Conservation (phyloP, 192 early-diverging fungal genomes). For the Coemansia umbellata region DNA sequence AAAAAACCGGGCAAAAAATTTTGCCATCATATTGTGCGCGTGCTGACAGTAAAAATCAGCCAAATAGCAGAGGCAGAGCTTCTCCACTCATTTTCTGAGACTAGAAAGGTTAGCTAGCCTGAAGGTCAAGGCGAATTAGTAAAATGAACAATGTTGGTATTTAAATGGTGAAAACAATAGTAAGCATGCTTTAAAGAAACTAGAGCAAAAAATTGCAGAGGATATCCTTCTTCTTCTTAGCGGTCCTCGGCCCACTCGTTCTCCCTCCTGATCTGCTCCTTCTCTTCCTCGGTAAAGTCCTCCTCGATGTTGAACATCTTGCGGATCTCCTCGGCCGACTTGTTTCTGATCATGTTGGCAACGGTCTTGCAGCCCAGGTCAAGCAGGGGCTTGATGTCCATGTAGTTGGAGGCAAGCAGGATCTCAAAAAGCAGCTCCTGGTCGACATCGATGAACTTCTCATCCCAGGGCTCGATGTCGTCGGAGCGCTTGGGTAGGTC, state of each 20-base stretch:
- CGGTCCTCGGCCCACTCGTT: conserved; percentile 72
- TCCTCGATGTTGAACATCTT: conserved; percentile 94
- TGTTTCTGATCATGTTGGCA: conserved; percentile 97
- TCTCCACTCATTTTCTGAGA: no score
- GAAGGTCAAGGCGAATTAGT: no score
- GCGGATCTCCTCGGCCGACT: conserved; percentile 89
- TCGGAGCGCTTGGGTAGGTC: conserved; percentile 59
- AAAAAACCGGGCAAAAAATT: no score
- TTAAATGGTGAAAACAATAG: no score
- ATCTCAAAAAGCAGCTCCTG: conserved; percentile 78
- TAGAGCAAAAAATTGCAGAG: neutral
- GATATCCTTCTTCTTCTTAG: conserved; percentile 22
- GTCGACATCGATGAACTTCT: conserved; percentile 74
- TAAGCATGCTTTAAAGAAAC: neutral
- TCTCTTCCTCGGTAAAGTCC: conserved; percentile 96
- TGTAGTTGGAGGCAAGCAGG: conserved; percentile 82
- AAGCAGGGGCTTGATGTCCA: conserved; percentile 95
- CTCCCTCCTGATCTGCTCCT: conserved; percentile 83
- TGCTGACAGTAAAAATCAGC: no score
- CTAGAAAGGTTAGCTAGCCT: no score
- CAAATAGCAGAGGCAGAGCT: no score
- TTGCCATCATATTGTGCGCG: no score
- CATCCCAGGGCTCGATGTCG: conserved; percentile 78
- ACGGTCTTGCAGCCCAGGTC: conserved; percentile 98
- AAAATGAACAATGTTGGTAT: no score